Conservation (phyloP, 2,329 filamentous ascomycete species). For the Cladosporium sp. region DNA sequence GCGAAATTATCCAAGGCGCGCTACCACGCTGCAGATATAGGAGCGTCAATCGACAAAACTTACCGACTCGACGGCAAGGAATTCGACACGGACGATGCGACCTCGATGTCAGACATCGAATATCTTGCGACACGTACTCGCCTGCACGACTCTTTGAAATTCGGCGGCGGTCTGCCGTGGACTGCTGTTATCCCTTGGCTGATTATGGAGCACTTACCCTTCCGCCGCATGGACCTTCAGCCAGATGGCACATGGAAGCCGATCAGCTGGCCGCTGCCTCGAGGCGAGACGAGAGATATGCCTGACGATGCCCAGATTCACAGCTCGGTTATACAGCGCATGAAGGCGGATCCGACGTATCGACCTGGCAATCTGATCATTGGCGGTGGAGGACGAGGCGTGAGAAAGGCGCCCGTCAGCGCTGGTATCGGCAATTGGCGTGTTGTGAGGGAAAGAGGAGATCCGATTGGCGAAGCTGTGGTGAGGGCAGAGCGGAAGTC, state of each 20-base stretch:
- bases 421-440: slow-evolving; percentile 70
- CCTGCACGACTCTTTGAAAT: slow-evolving; percentile 33
- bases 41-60: not conserved
- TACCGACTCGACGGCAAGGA: slow-evolving; percentile 2
- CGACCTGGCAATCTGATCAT: slow-evolving; percentile 64
- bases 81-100: not conserved
- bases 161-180: slow-evolving; percentile 28
- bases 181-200: slow-evolving; percentile 33
- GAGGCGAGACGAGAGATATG: slow-evolving; percentile 73
- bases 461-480: slow-evolving; percentile 67
- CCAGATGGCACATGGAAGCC: slow-evolving; percentile 71
- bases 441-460: slow-evolving; percentile 59
- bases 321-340: slow-evolving; percentile 61
- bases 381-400: slow-evolving; percentile 71
- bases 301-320: slow-evolving; percentile 67
- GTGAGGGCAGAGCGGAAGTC: slow-evolving; percentile 32
- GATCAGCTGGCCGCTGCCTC: slow-evolving; percentile 74
- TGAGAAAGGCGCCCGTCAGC: slow-evolving; percentile 55
- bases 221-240: slow-evolving; percentile 74
- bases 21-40: slow-evolving; percentile 4
- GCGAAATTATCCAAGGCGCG: slow-evolving; percentile 43
- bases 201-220: slow-evolving; percentile 74
- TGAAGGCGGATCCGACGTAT: slow-evolving; percentile 5
- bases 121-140: slow-evolving; percentile 14
- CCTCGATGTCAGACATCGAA: slow-evolving; percentile 9